These are phyloP conservation scores for Verruconis gallopava DNA, from an alignment of 2,329 filamentous ascomycete species.

Conservation along the genomic window DNA sequence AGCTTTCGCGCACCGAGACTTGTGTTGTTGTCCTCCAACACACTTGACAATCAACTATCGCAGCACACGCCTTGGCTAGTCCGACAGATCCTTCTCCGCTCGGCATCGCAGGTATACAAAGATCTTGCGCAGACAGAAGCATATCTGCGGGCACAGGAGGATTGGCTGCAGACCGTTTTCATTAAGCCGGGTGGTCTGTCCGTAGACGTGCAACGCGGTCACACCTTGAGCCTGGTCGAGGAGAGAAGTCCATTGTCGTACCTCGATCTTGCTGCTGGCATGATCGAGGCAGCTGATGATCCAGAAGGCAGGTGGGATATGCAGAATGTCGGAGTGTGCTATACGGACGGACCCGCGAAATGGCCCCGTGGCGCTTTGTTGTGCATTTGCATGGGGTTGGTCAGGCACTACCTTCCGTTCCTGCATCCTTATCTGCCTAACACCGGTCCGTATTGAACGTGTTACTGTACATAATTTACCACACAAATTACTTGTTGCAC, in stretches of 20 bases:
- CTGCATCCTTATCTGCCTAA: conserved; percentile 23
- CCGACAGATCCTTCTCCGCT: conserved; percentile 18
- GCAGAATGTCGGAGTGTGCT: conserved; percentile 19
- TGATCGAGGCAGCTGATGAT: conserved; percentile 34
- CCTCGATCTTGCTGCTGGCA: conserved; percentile 33
- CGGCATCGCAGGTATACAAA: conserved; percentile 26
- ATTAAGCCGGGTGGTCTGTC: conserved; percentile 32
- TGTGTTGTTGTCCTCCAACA: conserved; percentile 32
- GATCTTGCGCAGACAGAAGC: conserved; percentile 26
- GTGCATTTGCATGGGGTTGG: conserved; percentile 21
- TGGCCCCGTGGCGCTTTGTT: conserved; percentile 23
- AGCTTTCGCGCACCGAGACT: conserved; percentile 25
- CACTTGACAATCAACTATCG: conserved; percentile 27
- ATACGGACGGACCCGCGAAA: conserved; percentile 20
- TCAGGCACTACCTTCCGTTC: conserved; percentile 23
- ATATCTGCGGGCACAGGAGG: conserved; percentile 24
- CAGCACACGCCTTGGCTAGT: conserved; percentile 19
- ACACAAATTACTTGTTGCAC: no score
- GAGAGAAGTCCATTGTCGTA: conserved; percentile 30
- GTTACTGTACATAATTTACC: no score
- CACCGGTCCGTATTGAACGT: conserved; percentile 4
- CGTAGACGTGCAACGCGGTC: conserved; percentile 26
- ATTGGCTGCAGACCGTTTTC: conserved; percentile 28
- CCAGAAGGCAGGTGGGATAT: conserved; percentile 11
- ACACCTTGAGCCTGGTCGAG: conserved; percentile 26